A percentile compares a stretch with the other conserved stretches of the same genome.
Evolutionary conservation across 2,329 filamentous ascomycete species (phyloP).

Genomic region (Colletotrichum coccodes): DNA sequence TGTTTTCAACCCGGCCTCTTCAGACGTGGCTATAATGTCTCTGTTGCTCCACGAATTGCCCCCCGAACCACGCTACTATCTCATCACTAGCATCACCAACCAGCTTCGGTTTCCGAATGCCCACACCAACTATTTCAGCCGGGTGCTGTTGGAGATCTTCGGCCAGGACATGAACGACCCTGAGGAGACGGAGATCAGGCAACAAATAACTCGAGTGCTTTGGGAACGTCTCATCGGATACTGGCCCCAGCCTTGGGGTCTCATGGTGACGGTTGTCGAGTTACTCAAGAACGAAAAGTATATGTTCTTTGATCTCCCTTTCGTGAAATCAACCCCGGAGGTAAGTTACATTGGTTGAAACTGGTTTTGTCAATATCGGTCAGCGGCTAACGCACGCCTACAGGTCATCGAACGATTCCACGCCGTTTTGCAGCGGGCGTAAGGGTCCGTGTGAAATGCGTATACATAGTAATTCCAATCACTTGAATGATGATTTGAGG

Average conservation of each 20-base stretch:
- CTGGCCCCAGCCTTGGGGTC: conserved; percentile 95
- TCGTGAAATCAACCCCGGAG: conserved; percentile 90
- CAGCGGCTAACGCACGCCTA: neutral
- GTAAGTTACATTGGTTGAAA: conserved; percentile 57
- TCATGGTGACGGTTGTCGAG: conserved; percentile 89
- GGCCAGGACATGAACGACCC: conserved; percentile 77
- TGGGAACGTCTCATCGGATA: conserved; percentile 89
- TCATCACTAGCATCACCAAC: conserved; percentile 87
- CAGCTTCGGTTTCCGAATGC: conserved; percentile 91
- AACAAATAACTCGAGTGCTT: conserved; percentile 90
- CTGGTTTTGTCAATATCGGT: neutral
- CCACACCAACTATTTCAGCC: conserved; percentile 93
- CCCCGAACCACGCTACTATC: conserved; percentile 84
- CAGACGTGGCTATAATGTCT: conserved; percentile 78
- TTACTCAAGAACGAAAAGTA: conserved; percentile 92
- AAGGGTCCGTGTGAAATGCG: neutral
- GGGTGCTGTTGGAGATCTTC: conserved; percentile 86
- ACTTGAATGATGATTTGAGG: neutral
- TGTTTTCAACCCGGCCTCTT: conserved; percentile 71
- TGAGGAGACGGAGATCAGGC: conserved; percentile 83
- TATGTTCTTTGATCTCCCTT: conserved; percentile 91
- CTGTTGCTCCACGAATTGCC: conserved; percentile 80
- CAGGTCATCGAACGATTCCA: conserved; percentile 35
- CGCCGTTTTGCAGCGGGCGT: conserved; percentile 25
- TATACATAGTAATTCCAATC: neutral